Base-by-base conservation (phyloP, 2,329 filamentous ascomycete genomes). In the Leptographium procerum region DNA sequence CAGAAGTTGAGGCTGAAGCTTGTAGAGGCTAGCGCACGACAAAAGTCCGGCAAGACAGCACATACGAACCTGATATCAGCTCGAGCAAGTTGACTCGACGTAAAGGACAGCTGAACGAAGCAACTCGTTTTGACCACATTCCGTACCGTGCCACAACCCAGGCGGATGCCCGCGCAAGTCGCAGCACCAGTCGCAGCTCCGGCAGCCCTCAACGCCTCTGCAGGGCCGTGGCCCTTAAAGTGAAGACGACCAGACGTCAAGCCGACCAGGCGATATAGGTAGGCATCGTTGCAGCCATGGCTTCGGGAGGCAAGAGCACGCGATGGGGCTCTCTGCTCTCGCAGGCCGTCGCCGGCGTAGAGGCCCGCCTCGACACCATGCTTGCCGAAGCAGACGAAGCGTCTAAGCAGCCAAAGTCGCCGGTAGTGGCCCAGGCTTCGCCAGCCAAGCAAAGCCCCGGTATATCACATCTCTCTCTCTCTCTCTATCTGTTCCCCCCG, bases 281-380 rank as follows among this genome's bases (percentile, higher is more conserved):
- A n/a, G n/a, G n/a, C n/a, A n/a, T n/a, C n/a, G n/a, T n/a, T n/a
- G n/a, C 40, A 13, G 28, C 36, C 26, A 82, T 81, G 78, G 72
- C 77, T 63, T 71, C 74, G 62, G 72, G 77, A 36, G 72, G 72
- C 62, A 81, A 82, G 64, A 75, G 79, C 61, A 81, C 81, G 55
- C 81, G 81, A 83, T 91, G 88, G 88, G 87, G 86, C 52, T 84
- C 84, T 34, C 87, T 96, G 69, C 80, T 96, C 61, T 88, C 91
- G 64, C 89, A 92, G 72, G 91, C 92, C 63, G 90, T 97, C 61
- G 91, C 91, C 57, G 91, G 91, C 61, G 88, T 99, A 59, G 94
- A 99, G 74, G 95, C 91, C 60, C 85, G 89, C 50, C 81, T 99
- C 60, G 94, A 99, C 71, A 91, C 83, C 55, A 95, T 99, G 60